These are phyloP conservation scores for Cladophialophora yegresii DNA, from an alignment of 2,329 filamentous ascomycete genomes.

Conservation along the genomic window DNA sequence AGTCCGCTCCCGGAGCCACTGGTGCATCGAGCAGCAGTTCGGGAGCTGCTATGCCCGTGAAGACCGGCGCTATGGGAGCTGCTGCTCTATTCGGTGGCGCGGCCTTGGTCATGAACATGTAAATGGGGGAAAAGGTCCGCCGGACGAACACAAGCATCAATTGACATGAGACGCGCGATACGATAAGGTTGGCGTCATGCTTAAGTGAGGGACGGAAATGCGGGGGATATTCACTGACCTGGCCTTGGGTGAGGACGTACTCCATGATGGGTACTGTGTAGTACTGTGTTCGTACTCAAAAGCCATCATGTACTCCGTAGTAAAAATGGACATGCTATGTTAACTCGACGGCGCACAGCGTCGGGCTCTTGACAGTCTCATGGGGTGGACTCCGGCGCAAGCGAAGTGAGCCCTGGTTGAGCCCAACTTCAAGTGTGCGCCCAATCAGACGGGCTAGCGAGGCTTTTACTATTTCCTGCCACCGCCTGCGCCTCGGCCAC, in stretches of 20 bases:
- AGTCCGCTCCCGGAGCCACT: constrained; percentile 13
- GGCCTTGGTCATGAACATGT: constrained; percentile 26
- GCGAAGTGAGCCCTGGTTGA: neutral
- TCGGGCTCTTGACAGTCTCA: neutral
- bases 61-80: constrained; percentile 35
- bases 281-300: neutral
- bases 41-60: constrained; percentile 32
- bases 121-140: neutral
- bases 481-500: constrained; percentile 24
- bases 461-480: constrained; percentile 22
- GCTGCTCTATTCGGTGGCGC: constrained; percentile 35
- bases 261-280: neutral
- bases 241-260: neutral
- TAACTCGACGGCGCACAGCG: neutral
- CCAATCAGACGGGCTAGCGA: neutral
- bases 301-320: neutral
- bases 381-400: neutral
- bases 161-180: neutral
- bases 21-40: constrained; percentile 14
- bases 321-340: neutral
- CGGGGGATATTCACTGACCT: neutral
- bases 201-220: neutral
- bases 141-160: neutral
- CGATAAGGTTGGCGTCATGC: neutral
- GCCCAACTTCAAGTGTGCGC: neutral